Percentiles rank a stretch among this genome's conserved stretches.
These are phyloP conservation scores for Didymella pomorum DNA, from an alignment of 2,329 filamentous ascomycete genomes.

Conservation along the genomic window DNA sequence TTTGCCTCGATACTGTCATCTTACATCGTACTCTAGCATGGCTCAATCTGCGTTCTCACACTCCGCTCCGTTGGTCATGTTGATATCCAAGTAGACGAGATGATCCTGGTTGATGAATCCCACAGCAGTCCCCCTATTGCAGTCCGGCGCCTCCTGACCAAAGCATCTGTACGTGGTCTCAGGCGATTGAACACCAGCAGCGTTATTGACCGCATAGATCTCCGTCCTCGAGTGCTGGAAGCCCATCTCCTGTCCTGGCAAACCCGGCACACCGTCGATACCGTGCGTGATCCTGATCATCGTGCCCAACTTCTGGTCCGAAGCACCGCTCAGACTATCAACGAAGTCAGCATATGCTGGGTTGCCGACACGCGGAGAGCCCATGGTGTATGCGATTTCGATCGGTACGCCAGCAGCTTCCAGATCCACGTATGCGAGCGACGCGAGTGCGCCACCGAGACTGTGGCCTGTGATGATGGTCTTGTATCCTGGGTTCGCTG, in stretches of 20 bases:
- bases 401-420: constrained; percentile 16
- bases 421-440: constrained; percentile 55
- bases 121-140: constrained; percentile 13
- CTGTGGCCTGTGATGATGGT: constrained; percentile 70
- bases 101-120: constrained; percentile 26
- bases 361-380: constrained; percentile 71
- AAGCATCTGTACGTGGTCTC: constrained; percentile 26
- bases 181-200: constrained; percentile 15
- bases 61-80: constrained; percentile 20
- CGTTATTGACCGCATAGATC: constrained; percentile 57
- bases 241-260: constrained; percentile 66
- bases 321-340: constrained; percentile 51
- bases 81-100: constrained; percentile 22
- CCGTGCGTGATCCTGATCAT: constrained; percentile 72
- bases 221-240: constrained; percentile 73
- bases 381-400: constrained; percentile 43
- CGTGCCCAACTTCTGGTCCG: constrained; percentile 56
- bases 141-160: constrained; percentile 28
- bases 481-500: constrained; percentile 59
- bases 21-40: not conserved
- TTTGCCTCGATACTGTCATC: not conserved
- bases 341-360: constrained; percentile 59
- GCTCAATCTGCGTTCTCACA: constrained; percentile 1
- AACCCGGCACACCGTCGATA: constrained; percentile 70
- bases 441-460: constrained; percentile 70